Conservation (phyloP, 2,329 filamentous ascomycete species). For the Sarocladiaceae sp. region DNA sequence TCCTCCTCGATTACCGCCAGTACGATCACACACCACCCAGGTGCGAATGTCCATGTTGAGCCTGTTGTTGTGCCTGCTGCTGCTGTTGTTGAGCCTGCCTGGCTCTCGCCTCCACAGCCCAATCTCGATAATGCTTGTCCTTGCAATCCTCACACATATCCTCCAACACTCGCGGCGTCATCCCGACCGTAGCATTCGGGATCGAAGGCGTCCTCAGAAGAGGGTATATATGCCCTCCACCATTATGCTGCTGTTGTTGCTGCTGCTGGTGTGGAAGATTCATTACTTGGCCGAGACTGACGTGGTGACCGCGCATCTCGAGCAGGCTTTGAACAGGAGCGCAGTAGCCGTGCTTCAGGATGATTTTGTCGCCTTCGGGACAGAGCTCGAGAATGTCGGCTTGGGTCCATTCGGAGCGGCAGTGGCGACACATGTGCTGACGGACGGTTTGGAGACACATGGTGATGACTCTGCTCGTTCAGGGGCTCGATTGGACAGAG, state of each 20-base stretch:
- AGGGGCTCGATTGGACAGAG: too few relatives aligned
- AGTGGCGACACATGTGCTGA: constrained; percentile 2
- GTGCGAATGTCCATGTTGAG: background rate
- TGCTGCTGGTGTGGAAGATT: background rate
- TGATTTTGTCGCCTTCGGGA: constrained; percentile 3
- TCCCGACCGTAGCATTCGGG: too few relatives aligned
- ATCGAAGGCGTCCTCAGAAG: too few relatives aligned
- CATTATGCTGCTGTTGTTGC: background rate
- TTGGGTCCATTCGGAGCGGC: background rate
- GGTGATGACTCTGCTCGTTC: too few relatives aligned
- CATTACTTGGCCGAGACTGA: background rate
- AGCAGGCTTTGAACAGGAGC: background rate
- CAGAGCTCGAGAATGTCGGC: constrained; percentile 6
- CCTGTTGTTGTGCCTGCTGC: constrained; percentile 4
- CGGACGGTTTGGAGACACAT: constrained; percentile 6
- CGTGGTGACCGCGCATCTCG: background rate
- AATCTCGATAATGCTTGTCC: constrained; percentile 5
- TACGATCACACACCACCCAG: background rate
- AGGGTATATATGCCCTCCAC: constrained; percentile 3
- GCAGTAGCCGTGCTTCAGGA: constrained; percentile 9
- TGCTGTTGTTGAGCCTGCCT: constrained; percentile 6
- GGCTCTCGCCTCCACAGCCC: background rate
- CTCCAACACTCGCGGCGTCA: background rate
- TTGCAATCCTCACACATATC: constrained; percentile 8
- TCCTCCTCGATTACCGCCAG: background rate